These are phyloP conservation scores for Ogataea chonburiensis DNA, from an alignment of 805 yeast genomes.

Conservation along the genomic window DNA sequence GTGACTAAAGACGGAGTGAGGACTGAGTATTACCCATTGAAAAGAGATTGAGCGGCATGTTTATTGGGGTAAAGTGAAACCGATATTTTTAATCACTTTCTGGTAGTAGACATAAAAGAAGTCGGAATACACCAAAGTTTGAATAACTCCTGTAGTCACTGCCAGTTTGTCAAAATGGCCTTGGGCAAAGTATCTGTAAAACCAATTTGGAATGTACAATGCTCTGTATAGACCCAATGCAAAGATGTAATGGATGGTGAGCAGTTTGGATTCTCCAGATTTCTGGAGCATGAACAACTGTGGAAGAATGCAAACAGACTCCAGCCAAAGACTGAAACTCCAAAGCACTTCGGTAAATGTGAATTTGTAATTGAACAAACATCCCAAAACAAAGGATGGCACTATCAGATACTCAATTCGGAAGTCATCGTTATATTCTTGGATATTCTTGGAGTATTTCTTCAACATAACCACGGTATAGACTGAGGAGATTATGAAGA, in stretches of 20 bases:
- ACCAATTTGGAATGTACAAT: constrained; percentile 91
- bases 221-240: constrained; percentile 91
- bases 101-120: constrained; percentile 90
- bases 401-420: constrained; percentile 67
- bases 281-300: constrained; percentile 88
- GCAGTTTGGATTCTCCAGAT: constrained; percentile 81
- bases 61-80: constrained; percentile 55
- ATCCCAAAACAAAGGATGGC: constrained; percentile 54
- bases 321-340: constrained; percentile 93
- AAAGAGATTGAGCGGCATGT: constrained; percentile 61
- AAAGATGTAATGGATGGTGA: constrained; percentile 90
- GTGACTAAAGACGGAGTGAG: constrained; percentile 92
- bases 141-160: constrained; percentile 76
- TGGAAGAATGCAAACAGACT: constrained; percentile 87
- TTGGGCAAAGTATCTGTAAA: constrained; percentile 75
- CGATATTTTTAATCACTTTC: constrained; percentile 74
- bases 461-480: constrained; percentile 74
- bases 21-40: constrained; percentile 78
- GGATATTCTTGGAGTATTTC: constrained; percentile 59
- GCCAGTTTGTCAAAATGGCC: constrained; percentile 67
- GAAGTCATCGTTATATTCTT: constrained; percentile 67
- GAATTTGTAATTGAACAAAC: constrained; percentile 68
- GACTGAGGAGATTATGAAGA: constrained; percentile 72
- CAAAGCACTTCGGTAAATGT: constrained; percentile 65
- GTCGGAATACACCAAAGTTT: constrained; percentile 87